Percentiles rank a stretch among this genome's conserved stretches.
These are phyloP conservation scores for Pseudogymnoascus sp. DNA, from an alignment of 2,329 filamentous ascomycete species.

Conservation along the genomic window DNA sequence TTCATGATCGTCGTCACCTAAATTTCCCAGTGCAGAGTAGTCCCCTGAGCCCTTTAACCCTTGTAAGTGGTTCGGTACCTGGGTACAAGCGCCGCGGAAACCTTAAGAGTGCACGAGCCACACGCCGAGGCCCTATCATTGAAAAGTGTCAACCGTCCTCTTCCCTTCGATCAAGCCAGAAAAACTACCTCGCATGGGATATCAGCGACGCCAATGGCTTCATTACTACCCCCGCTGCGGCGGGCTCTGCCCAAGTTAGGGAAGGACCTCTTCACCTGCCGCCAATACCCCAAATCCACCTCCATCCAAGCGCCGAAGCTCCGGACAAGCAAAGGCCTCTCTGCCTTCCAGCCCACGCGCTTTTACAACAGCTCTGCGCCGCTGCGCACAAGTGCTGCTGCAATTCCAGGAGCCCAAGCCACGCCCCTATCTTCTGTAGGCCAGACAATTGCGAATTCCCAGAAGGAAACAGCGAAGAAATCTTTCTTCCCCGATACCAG, in stretches of 20 bases:
- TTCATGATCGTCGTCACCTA: constrained; percentile 2
- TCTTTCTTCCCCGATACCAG: constrained; percentile 44
- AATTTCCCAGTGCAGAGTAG: neutral
- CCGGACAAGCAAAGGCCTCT: constrained; percentile 3
- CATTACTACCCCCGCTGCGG: constrained; percentile 25
- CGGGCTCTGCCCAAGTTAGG: constrained; percentile 24
- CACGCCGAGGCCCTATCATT: neutral
- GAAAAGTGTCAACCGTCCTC: neutral
- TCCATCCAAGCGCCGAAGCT: neutral
- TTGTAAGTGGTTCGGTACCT: constrained; percentile 7
- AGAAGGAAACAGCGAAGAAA: constrained; percentile 13
- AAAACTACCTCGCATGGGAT: constrained; percentile 1
- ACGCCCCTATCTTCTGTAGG: constrained; percentile 22
- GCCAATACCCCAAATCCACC: constrained; percentile 21
- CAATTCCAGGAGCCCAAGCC: constrained; percentile 9
- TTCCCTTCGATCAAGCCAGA: neutral
- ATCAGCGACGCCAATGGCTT: constrained; percentile 25
- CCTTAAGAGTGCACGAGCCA: constrained; percentile 2
- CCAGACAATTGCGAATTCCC: constrained; percentile 19
- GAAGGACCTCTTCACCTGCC: constrained; percentile 27
- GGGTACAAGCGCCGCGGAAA: constrained; percentile 7
- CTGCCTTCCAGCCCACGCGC: constrained; percentile 18
- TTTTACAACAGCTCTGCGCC: constrained; percentile 25
- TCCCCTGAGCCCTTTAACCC: constrained; percentile 4
- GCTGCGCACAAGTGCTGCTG: constrained; percentile 12